Evolutionary conservation across 1,284 basidiomycete species (phyloP).

Genomic region (Lentinus polychrous): DNA sequence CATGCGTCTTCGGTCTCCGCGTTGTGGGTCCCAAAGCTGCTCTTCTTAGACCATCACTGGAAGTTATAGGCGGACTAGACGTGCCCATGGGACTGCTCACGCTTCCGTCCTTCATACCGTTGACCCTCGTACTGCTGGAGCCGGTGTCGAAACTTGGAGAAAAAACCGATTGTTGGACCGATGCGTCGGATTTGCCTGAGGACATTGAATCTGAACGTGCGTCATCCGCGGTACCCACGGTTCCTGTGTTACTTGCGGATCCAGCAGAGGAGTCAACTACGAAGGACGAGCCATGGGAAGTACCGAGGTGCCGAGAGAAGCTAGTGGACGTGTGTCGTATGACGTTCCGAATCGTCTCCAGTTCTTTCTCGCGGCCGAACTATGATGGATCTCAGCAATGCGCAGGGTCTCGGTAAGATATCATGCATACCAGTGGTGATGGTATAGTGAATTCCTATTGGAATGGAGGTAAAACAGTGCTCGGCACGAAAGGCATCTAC

Average conservation of each 20-base stretch:
- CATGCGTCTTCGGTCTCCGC: constrained; percentile 43
- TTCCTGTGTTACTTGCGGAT: constrained; percentile 23
- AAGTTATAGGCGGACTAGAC: constrained; percentile 27
- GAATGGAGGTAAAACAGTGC: not conserved
- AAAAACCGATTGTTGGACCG: constrained; percentile 16
- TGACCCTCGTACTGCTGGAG: constrained; percentile 3
- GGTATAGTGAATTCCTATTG: constrained; percentile 61
- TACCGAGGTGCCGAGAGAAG: constrained; percentile 48
- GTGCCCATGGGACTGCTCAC: not conserved
- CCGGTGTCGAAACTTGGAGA: constrained; percentile 4
- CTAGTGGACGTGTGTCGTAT: constrained; percentile 57
- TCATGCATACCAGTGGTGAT: constrained; percentile 42
- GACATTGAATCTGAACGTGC: constrained; percentile 41
- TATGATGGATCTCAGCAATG: constrained; percentile 18
- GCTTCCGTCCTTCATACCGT: constrained; percentile 3
- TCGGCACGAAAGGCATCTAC: not conserved
- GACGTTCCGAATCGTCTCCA: constrained; percentile 58
- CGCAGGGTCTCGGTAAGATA: not conserved
- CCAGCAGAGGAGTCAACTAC: constrained; percentile 32
- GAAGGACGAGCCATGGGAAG: constrained; percentile 33
- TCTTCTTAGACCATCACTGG: constrained; percentile 35
- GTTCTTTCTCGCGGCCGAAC: constrained; percentile 66
- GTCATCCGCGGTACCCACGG: constrained; percentile 21
- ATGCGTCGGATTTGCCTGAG: constrained; percentile 32
- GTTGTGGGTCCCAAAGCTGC: constrained; percentile 35